Percentiles rank a stretch among this genome's conserved stretches.
These are phyloP conservation scores for Cladophialophora bantiana DNA, from an alignment of 2,329 filamentous ascomycete species.

Conservation along the genomic window DNA sequence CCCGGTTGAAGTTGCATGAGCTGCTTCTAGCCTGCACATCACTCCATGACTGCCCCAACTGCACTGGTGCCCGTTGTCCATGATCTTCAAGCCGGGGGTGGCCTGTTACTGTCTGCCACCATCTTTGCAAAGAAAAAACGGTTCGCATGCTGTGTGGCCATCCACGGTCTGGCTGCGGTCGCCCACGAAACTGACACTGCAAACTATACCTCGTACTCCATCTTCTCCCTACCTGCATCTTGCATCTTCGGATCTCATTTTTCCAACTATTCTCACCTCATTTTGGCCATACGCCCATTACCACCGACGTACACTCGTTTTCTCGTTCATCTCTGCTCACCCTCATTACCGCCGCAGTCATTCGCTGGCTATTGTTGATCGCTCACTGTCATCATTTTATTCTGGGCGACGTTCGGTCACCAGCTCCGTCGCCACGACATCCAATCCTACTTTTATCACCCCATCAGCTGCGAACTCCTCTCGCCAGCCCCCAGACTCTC, in stretches of 20 bases:
- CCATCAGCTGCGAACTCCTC: slow-evolving; percentile 16
- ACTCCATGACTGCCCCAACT: slow-evolving; percentile 9
- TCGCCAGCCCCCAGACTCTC: slow-evolving; percentile 14
- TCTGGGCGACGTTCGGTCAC: slow-evolving; percentile 7
- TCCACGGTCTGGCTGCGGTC: slow-evolving; percentile 6
- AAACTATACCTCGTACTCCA: not conserved
- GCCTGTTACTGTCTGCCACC: not conserved
- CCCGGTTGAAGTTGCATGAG: slow-evolving; percentile 20
- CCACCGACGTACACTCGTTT: not conserved
- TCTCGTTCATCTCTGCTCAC: not conserved
- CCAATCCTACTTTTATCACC: slow-evolving; percentile 17
- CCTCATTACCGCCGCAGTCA: slow-evolving; percentile 2
- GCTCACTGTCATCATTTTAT: slow-evolving; percentile 21
- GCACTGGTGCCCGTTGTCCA: slow-evolving; percentile 6
- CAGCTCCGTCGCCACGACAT: not conserved
- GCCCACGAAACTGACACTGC: not conserved
- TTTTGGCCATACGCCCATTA: not conserved
- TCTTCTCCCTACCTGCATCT: not conserved
- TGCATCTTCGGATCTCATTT: no score
- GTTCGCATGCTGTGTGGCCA: slow-evolving; percentile 7
- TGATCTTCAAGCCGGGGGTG: not conserved
- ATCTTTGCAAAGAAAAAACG: not conserved
- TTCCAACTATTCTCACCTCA: slow-evolving; percentile 6
- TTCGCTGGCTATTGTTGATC: slow-evolving; percentile 13
- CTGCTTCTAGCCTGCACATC: slow-evolving; percentile 3